Evolutionary conservation across 306 rosid genomes (phyloP), one percentile per base, ranked within the genome.

Genomic region (Lathyrus tuberosus): DNA sequence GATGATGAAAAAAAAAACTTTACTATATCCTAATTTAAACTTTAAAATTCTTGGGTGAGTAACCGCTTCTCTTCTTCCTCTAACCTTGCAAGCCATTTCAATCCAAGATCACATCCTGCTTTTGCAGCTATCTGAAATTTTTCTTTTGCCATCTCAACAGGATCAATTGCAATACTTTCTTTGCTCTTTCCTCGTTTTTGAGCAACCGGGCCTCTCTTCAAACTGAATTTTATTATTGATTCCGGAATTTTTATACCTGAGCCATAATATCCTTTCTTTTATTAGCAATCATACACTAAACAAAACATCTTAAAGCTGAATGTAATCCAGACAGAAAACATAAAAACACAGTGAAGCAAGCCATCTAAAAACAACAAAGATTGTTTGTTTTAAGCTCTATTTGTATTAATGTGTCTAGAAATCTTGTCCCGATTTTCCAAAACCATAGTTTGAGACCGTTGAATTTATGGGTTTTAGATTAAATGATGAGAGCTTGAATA

Each of bases 51-150:
- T 67, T 71, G 76, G 7, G 73, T 54, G 54, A 82, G 78, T 43
- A 75, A 52, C 44, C 82, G 84, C 73, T 52, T 85, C 82, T 87
- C 94, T 84, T 94, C 97, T 84, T 88, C 90, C 75, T 83, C 91
- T 10, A 91, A 84, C 83, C 90, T 87, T 46, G 82, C 82, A 74
- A 94, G 80, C 99, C 97, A 88, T 83, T 75, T 94, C 33, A 90
- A 85, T 57, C 97, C 99, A 65, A 94, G 88, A 74, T 94, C 95
- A 74, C 89, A 86, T 66, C 96, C 97, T 9, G 88, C 86, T 84
- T 80, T 80, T 14, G 91, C 99, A 5, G 97, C 99, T 18, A 83
- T 85, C 52, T 86, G 85, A 52, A 94, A 94, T 66, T 91, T 88
- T 64, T 87, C 87, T 83, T 77, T 86, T 30, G 97, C 97, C 91